Evolutionary conservation across 257 asterid species (phyloP), one percentile per base, ranked within the genome.

Genomic region (Solanum medicagineum): DNA sequence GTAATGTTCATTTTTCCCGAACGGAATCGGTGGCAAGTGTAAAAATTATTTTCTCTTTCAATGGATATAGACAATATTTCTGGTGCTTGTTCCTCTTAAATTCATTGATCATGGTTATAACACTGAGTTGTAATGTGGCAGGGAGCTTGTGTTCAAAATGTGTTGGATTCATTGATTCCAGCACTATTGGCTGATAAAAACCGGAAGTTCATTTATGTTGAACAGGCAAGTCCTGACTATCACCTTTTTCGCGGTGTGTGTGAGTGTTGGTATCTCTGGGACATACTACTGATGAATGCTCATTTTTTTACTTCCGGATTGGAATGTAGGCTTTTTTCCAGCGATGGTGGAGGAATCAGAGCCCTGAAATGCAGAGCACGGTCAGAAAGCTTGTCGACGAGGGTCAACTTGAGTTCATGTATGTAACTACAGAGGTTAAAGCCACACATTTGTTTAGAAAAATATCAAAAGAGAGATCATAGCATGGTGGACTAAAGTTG

Each of bases 361-460:
- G 93, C 66, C 94, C 92, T 22, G 88, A 51, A 53, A 89, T 88
- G 90, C 93, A 94, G 90, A 87, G 87, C 63, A 92, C 90, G 24
- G 99, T 95, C 42, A 80, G 84, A 86, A 56, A 45, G 85, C 97
- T 97, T 14, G 96, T 97, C 87, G 86, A 81, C 87, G 90, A 92
- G 59, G 99, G 99, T 87, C 98, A 92, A 91, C 99, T 97, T 49
- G 99, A 97, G 93, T 88, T 97, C 85, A 94, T 97, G 99, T 96
- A 92, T 86, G 62, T 47, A 60, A 65, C 57, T 20, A 53, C n/a
- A 51, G 19, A 51, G 26, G 49, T 47, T 79, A 79, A 65, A 79
- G 26, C 26, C 65, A 26, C 65, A 26, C 24, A 29, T 79, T 77
- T 79, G 55, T 26, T 9, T 26, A 79, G 45, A 32, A 26, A 45